A percentile compares a stretch with the other conserved stretches of the same genome.
Conservation (phyloP, 441 rosid species). For the Brassica hybrid region DNA sequence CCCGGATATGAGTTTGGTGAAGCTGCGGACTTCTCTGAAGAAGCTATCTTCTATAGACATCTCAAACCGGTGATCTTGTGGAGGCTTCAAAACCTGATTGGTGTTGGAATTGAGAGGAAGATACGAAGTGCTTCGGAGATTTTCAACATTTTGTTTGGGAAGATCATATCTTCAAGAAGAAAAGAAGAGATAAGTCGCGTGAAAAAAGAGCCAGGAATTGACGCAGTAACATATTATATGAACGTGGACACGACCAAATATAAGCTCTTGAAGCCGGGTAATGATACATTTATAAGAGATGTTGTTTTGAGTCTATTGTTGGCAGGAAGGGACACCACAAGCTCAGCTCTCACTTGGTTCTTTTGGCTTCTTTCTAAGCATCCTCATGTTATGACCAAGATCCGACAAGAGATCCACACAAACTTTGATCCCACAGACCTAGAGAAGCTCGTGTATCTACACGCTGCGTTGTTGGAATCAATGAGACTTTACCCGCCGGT, state of each 20-base stretch:
- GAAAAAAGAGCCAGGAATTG: background rate
- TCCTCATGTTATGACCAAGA: background rate
- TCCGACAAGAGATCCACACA: background rate
- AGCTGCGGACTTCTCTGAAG: background rate
- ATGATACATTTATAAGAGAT: background rate
- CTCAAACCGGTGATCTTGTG: background rate
- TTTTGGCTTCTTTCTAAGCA: background rate
- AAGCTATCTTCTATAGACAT: background rate
- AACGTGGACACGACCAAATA: background rate
- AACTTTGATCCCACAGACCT: background rate
- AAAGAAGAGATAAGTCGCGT: background rate
- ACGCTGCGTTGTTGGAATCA: background rate
- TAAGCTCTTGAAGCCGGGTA: background rate
- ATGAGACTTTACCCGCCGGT: background rate
- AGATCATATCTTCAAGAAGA: background rate
- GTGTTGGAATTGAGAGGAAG: background rate
- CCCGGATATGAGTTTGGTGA: background rate
- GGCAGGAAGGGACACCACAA: background rate
- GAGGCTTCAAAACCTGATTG: background rate
- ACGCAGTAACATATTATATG: background rate
- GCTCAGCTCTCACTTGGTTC: background rate
- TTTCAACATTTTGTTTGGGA: background rate
- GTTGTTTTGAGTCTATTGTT: background rate
- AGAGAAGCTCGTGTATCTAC: background rate
- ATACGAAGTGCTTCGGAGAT: background rate